Evolutionary conservation across 768 basidiomycete genomes (phyloP).

Genomic region (Serendipita vermifera): DNA sequence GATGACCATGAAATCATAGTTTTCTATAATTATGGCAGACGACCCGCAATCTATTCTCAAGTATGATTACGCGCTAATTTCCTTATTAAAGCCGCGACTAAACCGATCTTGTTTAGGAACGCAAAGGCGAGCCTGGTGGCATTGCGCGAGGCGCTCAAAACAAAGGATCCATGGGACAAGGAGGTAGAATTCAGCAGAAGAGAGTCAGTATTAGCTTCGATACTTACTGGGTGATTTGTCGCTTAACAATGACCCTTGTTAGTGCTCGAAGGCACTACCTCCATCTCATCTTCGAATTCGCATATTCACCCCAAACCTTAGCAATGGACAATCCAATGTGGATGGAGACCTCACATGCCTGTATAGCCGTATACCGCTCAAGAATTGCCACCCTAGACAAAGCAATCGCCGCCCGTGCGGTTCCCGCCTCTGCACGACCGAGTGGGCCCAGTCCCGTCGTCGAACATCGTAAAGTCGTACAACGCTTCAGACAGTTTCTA

Average conservation of each 20-base stretch:
- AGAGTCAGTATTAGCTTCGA: slow-evolving; percentile 44
- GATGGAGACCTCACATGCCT: slow-evolving; percentile 83
- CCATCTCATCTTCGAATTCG: slow-evolving; percentile 52
- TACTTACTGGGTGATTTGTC: background rate
- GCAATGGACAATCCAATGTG: slow-evolving; percentile 76
- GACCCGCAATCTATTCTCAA: too few relatives aligned
- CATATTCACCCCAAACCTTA: slow-evolving; percentile 57
- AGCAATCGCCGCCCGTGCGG: slow-evolving; percentile 17
- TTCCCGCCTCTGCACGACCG: background rate
- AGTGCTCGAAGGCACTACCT: slow-evolving; percentile 64
- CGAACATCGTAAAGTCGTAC: slow-evolving; percentile 73
- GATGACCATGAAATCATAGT: background rate
- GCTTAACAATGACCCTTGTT: slow-evolving; percentile 12
- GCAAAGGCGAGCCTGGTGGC: background rate
- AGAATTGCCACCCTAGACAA: slow-evolving; percentile 55
- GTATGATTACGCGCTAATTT: too few relatives aligned
- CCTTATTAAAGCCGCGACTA: background rate
- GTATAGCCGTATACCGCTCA: slow-evolving; percentile 74
- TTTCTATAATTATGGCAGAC: background rate
- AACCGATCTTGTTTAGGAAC: background rate
- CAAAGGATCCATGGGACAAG: slow-evolving; percentile 63
- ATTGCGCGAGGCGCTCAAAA: slow-evolving; percentile 42
- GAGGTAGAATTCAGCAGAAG: slow-evolving; percentile 80
- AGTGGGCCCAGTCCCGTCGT: slow-evolving; percentile 28
- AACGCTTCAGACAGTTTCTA: slow-evolving; percentile 82